Evolutionary conservation across 1,284 basidiomycete genomes (phyloP).

Genomic region (Boletellus dicymbophilus): DNA sequence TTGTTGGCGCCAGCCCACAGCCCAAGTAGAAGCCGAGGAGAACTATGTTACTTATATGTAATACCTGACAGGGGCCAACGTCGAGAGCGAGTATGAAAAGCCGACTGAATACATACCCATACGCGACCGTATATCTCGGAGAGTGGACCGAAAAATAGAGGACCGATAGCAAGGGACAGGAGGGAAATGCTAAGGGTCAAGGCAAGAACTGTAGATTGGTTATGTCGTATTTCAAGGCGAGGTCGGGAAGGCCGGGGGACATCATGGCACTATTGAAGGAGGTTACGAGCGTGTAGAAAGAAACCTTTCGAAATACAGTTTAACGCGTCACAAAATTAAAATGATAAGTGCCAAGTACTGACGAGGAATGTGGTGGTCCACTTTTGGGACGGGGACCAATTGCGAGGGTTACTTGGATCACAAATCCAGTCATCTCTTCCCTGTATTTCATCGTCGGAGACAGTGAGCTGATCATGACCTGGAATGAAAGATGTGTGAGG

Average conservation of each 20-base stretch:
- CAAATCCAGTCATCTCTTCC: slow-evolving; percentile 61
- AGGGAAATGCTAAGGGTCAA: slow-evolving; percentile 76
- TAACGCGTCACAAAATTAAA: slow-evolving; percentile 4
- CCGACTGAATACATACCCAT: slow-evolving; percentile 55
- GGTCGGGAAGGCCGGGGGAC: slow-evolving; percentile 71
- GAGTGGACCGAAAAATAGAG: slow-evolving; percentile 71
- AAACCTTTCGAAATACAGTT: slow-evolving; percentile 52
- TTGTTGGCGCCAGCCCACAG: slow-evolving; percentile 52
- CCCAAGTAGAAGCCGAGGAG: slow-evolving; percentile 66
- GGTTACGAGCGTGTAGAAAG: slow-evolving; percentile 68
- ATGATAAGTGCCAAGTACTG: slow-evolving; percentile 26
- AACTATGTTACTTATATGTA: slow-evolving; percentile 66
- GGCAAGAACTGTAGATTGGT: slow-evolving; percentile 58
- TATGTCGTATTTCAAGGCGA: slow-evolving; percentile 62
- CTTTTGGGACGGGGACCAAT: slow-evolving; percentile 61
- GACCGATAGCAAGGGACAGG: slow-evolving; percentile 73
- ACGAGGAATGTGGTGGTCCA: slow-evolving; percentile 64
- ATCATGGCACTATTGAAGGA: slow-evolving; percentile 80
- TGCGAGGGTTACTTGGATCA: slow-evolving; percentile 64
- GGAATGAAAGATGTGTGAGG: slow-evolving; percentile 27
- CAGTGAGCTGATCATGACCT: slow-evolving; percentile 41
- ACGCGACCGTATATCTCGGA: slow-evolving; percentile 79
- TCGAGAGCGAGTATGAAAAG: no score
- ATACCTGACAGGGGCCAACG: slow-evolving; percentile 53
- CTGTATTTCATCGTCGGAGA: slow-evolving; percentile 46